Evolutionary conservation across 495 filamentous ascomycete species (phyloP).

Genomic region (Penicillium silybi): DNA sequence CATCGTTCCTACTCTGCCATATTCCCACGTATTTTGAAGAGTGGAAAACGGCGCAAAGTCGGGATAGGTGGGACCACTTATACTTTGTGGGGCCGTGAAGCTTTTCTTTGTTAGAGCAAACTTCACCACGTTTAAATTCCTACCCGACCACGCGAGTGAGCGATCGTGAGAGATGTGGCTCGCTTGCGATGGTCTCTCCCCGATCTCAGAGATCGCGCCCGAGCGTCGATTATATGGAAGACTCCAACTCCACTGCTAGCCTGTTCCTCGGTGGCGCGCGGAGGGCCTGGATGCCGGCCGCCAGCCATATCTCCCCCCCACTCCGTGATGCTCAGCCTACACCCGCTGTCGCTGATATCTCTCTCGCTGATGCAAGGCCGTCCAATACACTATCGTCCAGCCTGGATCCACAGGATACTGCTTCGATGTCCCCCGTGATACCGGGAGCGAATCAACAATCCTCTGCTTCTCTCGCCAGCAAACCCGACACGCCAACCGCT

Average conservation of each 20-base stretch:
- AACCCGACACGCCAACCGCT: constrained; percentile 1
- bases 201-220: constrained; percentile 1
- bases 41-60: too few relatives aligned
- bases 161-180: background rate
- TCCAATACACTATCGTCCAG: background rate
- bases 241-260: constrained; percentile 66
- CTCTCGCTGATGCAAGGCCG: background rate
- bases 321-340: background rate
- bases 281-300: constrained; percentile 60
- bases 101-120: background rate
- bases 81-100: background rate
- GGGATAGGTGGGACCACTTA: too few relatives aligned
- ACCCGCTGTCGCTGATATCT: too few relatives aligned
- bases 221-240: constrained; percentile 35
- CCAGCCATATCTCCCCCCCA: background rate
- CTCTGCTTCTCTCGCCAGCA: background rate
- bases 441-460: constrained; percentile 13
- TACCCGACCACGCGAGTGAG: background rate
- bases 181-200: constrained; percentile 4
- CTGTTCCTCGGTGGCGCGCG: constrained; percentile 61
- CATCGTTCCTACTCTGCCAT: too few relatives aligned
- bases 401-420: background rate
- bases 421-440: constrained; percentile 26
- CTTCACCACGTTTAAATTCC: background rate
- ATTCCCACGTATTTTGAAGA: too few relatives aligned